phyloP scores from a whole-genome alignment of 2,329 filamentous ascomycete species.

The Pestalotiopsis sp. region DNA sequence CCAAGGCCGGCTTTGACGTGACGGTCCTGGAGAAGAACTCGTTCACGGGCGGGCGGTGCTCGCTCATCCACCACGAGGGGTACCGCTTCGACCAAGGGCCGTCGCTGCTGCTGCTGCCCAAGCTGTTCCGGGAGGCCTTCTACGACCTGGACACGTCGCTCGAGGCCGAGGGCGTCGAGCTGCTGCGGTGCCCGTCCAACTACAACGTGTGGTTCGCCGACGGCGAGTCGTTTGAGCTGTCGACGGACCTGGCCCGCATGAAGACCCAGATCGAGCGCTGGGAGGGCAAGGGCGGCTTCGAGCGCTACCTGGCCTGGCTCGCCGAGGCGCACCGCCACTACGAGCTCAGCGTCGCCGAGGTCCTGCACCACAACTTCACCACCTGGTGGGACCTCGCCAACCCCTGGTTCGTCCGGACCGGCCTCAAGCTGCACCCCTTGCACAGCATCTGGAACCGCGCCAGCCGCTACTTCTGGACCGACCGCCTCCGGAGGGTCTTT shows the following conservation, averaged over 20 bases:
- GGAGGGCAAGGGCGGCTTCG: constrained; percentile 72
- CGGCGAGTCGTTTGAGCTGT: constrained; percentile 64
- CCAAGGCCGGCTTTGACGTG: constrained; percentile 71
- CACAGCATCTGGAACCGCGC: constrained; percentile 71
- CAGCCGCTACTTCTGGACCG: constrained; percentile 69
- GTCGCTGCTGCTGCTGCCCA: constrained; percentile 71
- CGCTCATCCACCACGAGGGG: constrained; percentile 61
- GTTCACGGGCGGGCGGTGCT: constrained; percentile 74
- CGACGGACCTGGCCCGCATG: constrained; percentile 72
- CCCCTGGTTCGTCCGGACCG: constrained; percentile 58
- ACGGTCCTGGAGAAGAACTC: constrained; percentile 78
- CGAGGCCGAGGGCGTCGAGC: constrained; percentile 65
- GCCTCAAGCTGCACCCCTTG: constrained; percentile 69
- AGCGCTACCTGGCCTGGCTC: constrained; percentile 69
- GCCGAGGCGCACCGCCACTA: constrained; percentile 72
- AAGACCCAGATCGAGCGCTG: constrained; percentile 72
- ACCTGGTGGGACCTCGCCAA: constrained; percentile 58
- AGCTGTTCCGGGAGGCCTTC: constrained; percentile 72
- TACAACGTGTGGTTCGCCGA: constrained; percentile 77
- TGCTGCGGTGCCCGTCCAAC: constrained; percentile 75
- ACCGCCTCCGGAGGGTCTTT: constrained; percentile 70
- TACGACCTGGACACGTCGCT: constrained; percentile 69
- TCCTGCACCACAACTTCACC: constrained; percentile 70
- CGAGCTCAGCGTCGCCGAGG: constrained; percentile 66
- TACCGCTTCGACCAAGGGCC: constrained; percentile 79